These are phyloP conservation scores for Blastomyces parvus DNA, from an alignment of 2,329 filamentous ascomycete genomes.

Conservation along the genomic window DNA sequence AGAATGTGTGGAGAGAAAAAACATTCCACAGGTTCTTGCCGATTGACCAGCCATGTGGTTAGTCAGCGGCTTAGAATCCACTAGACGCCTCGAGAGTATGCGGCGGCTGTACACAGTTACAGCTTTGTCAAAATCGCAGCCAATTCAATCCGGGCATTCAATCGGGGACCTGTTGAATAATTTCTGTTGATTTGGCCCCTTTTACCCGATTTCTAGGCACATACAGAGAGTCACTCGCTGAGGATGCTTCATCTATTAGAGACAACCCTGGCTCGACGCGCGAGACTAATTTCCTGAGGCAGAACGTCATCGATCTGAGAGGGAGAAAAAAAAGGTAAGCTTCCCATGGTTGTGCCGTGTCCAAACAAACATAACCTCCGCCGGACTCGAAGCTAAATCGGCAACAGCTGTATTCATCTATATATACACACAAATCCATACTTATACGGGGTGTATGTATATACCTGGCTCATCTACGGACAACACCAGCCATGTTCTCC, in stretches of 20 bases:
- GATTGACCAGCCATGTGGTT: too few relatives aligned
- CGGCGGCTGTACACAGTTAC: neutral
- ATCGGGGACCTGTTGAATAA: neutral
- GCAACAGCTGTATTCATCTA: neutral
- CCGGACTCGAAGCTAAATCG: neutral
- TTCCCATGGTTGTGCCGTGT: neutral
- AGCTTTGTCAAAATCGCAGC: neutral
- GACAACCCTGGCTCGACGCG: neutral
- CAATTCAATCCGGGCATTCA: too few relatives aligned
- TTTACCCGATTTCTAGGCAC: neutral
- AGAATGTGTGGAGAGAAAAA: too few relatives aligned
- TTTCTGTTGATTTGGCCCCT: neutral
- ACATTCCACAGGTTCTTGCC: too few relatives aligned
- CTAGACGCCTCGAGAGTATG: neutral
- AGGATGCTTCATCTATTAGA: neutral
- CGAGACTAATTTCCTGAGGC: conserved; percentile 1
- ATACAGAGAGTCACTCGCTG: neutral
- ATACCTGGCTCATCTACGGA: neutral
- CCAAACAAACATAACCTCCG: neutral
- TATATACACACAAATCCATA: neutral
- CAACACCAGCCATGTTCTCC: conserved; percentile 46
- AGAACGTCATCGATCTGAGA: neutral
- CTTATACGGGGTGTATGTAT: neutral
- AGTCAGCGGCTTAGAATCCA: neutral
- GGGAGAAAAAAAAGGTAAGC: too few relatives aligned